These are phyloP conservation scores for Hydnomerulius pinastri DNA, from an alignment of 768 basidiomycete species.

Conservation along the genomic window DNA sequence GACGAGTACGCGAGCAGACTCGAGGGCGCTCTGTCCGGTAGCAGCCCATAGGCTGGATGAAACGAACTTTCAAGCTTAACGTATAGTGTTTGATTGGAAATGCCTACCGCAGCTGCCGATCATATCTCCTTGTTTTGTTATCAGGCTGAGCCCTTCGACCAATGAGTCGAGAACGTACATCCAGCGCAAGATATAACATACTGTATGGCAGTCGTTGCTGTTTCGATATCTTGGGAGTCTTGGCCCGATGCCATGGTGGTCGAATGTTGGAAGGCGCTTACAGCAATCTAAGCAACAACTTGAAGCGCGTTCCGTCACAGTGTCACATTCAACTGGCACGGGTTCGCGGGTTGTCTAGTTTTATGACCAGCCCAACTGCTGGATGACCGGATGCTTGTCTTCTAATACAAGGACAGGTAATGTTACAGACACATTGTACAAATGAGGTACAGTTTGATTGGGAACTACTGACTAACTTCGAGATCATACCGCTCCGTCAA, in stretches of 20 bases:
- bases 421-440: no score
- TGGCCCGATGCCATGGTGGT: slow-evolving; percentile 32
- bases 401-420: no score
- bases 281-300: neutral
- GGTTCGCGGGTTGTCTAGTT: no score
- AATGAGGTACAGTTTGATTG: no score
- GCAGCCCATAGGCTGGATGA: slow-evolving; percentile 83
- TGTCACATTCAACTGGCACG: neutral
- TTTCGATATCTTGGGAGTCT: slow-evolving; percentile 50
- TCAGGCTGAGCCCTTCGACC: slow-evolving; percentile 65
- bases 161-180: slow-evolving; percentile 5
- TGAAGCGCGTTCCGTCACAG: neutral
- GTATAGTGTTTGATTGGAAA: neutral
- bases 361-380: no score
- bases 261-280: slow-evolving; percentile 2
- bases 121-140: slow-evolving; percentile 87
- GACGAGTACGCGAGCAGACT: slow-evolving; percentile 79
- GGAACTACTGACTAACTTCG: no score
- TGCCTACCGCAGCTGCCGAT: slow-evolving; percentile 86
- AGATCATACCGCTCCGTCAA: no score
- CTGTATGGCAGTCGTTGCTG: slow-evolving; percentile 44
- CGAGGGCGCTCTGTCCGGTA: slow-evolving; percentile 86
- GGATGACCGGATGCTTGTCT: no score
- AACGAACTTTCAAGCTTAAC: neutral
- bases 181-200: slow-evolving; percentile 21